Base-by-base conservation (phyloP, 108 stramenopile genomes). In the Nitzschia palea region DNA sequence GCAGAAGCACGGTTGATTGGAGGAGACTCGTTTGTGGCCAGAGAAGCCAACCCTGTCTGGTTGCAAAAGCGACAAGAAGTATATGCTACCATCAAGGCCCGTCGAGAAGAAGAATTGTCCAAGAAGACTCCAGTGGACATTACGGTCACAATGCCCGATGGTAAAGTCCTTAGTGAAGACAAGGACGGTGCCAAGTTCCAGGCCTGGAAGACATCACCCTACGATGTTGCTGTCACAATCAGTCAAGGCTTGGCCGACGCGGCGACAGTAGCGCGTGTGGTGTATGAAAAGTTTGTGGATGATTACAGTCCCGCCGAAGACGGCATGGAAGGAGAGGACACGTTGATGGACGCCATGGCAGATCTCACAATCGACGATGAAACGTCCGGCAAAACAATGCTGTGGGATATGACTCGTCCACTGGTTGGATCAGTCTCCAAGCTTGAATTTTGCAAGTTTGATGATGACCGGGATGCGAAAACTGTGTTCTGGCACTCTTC, bases 401-500 rank as follows among this genome's bases (percentile, higher is more conserved):
- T 99, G 27, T 99, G 98, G 99, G 99, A 99, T 71, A 70, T 99
- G 89, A 87, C 74, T 8, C 91, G 98, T 20, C 96, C 98, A 0
- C 74, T 97, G 27, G 96, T 96, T 5, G 98, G 98, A 28, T 68
- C 80, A 37, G 95, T 95, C 3, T 67, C 86, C 52, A 88, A 84
- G 63, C 65, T 98, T 58, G 94, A 95, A 69, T 81, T 98, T 20
- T 76, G 95, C 53, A 95, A 96, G 75, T 98, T 97, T 76, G 85
- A 84, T 26, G 90, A 87, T 28, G 94, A 95, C 47, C 63, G 66
- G 10, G 98, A 97, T 61, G 95, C 94, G 26, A 91, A 94, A 60
- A 91, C 95, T 60, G 96, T 94, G 28, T 99, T 99, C 79, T 99
- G 99, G 99, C 99, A 99, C 68, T 97, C 97, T 1, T 94, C 94